Base-by-base conservation (phyloP, 345 rosid genomes). In the Conringia planisiliqua region DNA sequence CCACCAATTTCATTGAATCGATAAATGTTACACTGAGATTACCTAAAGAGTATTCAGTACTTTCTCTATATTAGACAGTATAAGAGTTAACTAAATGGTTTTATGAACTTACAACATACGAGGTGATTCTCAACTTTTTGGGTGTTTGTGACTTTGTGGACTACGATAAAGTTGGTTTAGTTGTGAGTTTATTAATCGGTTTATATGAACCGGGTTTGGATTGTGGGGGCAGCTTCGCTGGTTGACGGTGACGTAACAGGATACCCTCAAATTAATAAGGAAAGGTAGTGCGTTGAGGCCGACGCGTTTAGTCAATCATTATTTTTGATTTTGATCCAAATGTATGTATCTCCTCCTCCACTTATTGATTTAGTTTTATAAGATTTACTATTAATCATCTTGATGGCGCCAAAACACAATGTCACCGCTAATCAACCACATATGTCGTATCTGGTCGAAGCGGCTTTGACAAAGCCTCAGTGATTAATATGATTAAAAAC, bases 141-240 rank as follows among this genome's bases (percentile, higher is more conserved):
- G 67, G 68, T 48, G 36, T 39, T 54, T 42, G 46, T 13, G 46
- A 13, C 47, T 42, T 54, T 47, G 47, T 54, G 72, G 72, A 46
- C 59, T 66, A 74, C 52, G 61, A 74, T 67, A 46, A 67, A 74
- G 73, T 47, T 57, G 42, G 61, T 67, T 11, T 47, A 36, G 66
- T 8, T 66, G 7, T 22, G 47, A 22, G 59, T 22, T n/a, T 44
- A 13, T 36, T 32, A 32, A 43, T 3, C 47, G 58, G 64, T 44
- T 65, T 14, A 10, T 6, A 3, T 57, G 16, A 66, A 74, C 78
- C 78, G 72, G 66, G 26, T 57, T 36, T 27, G 61, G 61, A 48
- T 43, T 54, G 67, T 46, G 18, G 73, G 67, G 73, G 14, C 24
- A 58, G 46, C 46, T 63, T 44, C 44, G 77, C 65, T 73, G 71